Conservation (phyloP, 164 flowering plant species). For the Vitis labrusca region DNA sequence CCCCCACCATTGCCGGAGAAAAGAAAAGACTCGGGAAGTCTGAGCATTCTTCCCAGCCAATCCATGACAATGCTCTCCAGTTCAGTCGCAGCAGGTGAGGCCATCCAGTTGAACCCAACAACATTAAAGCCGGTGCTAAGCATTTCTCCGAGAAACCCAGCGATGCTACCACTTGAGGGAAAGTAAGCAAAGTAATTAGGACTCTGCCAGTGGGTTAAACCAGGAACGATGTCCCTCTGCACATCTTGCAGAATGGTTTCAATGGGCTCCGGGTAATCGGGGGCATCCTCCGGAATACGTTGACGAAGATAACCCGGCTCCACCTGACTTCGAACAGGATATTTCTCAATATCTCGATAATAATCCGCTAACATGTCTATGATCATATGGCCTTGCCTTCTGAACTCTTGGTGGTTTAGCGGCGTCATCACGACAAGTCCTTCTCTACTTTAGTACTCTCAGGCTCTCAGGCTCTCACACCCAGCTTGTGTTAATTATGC, state of each 20-base stretch:
- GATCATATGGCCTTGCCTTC: constrained; percentile 56
- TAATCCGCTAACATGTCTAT: constrained; percentile 71
- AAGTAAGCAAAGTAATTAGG: constrained; percentile 67
- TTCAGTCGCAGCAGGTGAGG: constrained; percentile 54
- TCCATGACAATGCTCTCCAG: constrained; percentile 23
- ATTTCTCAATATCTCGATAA: constrained; percentile 46
- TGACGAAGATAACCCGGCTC: constrained; percentile 63
- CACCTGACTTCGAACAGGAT: constrained; percentile 69
- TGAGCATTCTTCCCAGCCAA: constrained; percentile 20
- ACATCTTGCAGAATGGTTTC: constrained; percentile 55
- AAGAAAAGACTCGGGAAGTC: constrained; percentile 34
- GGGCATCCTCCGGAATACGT: constrained; percentile 48
- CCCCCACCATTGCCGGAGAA: constrained; percentile 71
- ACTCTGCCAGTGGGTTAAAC: constrained; percentile 72
- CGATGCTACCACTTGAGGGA: constrained; percentile 50
- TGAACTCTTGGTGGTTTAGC: constrained; percentile 59
- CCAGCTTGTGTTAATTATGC: too few relatives aligned
- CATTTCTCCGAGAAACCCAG: constrained; percentile 68
- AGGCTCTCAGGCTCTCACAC: too few relatives aligned
- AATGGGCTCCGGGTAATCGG: constrained; percentile 44
- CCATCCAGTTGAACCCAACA: constrained; percentile 71
- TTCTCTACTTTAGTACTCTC: too few relatives aligned
- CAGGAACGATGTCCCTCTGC: constrained; percentile 50
- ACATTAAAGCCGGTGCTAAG: constrained; percentile 59
- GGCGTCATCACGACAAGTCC: constrained; percentile 11